Evolutionary conservation across 2,329 filamentous ascomycete species (phyloP), one percentile per base, ranked within the genome.

Genomic region (Alternaria gaisen): DNA sequence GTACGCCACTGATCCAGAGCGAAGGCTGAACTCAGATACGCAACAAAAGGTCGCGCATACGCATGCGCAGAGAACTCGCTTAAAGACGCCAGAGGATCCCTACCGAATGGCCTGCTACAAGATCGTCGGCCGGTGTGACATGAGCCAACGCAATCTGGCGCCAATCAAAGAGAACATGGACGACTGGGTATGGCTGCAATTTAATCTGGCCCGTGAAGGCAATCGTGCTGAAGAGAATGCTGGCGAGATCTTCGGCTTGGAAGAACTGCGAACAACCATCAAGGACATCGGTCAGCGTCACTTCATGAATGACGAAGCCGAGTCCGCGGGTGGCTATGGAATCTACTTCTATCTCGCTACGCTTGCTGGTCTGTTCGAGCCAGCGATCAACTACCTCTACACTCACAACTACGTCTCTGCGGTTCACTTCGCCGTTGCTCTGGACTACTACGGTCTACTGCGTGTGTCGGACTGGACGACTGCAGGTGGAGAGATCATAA

Each of bases 71-170:
- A 90, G 93, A 46, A 87, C 90, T 26, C 90, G 92, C 66, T 92
- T 96, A 72, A 92, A 92, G 0, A 91, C 92, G 0, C 92, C 94
- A 74, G 91, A 92, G 1, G 95, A 99, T 77, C 95, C 95, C 26
- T 99, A 96, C 82, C 90, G 93, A 55, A 94, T 97, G 88, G 94
- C 94, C 48, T 97, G 95, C 78, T 98, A 98, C 85, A 98, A 99
- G 84, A 90, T 99, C 63, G 91, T 99, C 70, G 95, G 96, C 46
- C 93, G 88, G 51, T 90, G 87, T 72, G 88, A 90, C 65, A 80
- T 90, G 60, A 82, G 79, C 48, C 82, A 83, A 43, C 82, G 86
- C 56, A 86, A 81, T 60, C 78, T 90, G 36, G 86, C 88, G 44
- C 80, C 81, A 5, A 83, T 90, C 61, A 85, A 81, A 42, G 85